These are phyloP conservation scores for Cyberlindnera mycetangii DNA, from an alignment of 805 yeast species.

Conservation along the genomic window DNA sequence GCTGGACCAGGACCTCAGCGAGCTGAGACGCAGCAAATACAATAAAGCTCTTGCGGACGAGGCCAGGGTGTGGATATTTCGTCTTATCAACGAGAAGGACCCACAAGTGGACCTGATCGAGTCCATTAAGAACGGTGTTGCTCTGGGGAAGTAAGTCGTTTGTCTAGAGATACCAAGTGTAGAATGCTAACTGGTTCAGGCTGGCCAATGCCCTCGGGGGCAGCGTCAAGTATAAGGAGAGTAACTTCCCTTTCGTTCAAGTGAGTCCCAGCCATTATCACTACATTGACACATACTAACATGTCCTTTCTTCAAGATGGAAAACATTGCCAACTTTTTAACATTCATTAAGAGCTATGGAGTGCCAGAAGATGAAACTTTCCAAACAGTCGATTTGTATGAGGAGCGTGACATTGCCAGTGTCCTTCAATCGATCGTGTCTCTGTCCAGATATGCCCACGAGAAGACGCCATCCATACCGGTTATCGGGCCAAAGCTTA, in stretches of 20 bases:
- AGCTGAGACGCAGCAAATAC: conserved; percentile 52
- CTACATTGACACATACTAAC: neutral
- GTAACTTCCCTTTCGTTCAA: conserved; percentile 69
- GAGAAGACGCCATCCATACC: conserved; percentile 48
- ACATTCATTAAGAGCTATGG: conserved; percentile 60
- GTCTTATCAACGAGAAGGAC: conserved; percentile 33
- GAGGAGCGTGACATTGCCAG: conserved; percentile 77
- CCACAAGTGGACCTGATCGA: conserved; percentile 48
- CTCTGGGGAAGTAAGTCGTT: conserved; percentile 38
- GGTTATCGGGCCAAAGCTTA: conserved; percentile 57
- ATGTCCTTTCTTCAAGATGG: conserved; percentile 56
- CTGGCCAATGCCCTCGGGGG: conserved; percentile 41
- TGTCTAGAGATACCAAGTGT: neutral
- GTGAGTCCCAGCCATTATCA: conserved; percentile 8
- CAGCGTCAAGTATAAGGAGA: conserved; percentile 47
- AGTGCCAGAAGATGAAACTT: conserved; percentile 76
- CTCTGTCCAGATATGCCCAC: conserved; percentile 69
- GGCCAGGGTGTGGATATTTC: conserved; percentile 54
- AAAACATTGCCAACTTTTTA: conserved; percentile 72
- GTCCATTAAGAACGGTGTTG: conserved; percentile 58
- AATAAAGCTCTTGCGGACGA: conserved; percentile 35
- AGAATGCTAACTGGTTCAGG: conserved; percentile 1
- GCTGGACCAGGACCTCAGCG: conserved; percentile 58
- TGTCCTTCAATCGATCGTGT: conserved; percentile 68
- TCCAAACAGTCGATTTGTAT: conserved; percentile 73